Conservation (phyloP, 805 yeast genomes). For the Yarrowia keelungensis region DNA sequence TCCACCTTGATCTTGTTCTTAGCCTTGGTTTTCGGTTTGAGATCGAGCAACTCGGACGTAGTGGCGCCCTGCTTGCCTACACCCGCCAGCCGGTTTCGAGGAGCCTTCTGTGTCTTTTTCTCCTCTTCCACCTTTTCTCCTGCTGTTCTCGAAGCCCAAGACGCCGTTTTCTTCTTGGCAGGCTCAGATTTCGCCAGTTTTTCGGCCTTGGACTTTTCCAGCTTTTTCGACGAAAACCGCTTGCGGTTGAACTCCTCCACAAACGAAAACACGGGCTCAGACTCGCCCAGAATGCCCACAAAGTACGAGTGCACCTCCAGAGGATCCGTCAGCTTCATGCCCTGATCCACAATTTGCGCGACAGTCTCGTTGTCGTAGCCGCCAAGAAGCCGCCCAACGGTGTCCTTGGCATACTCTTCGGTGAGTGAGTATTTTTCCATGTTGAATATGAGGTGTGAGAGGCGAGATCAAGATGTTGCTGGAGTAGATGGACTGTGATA, state of each 20-base stretch:
- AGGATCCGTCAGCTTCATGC: conserved; percentile 27
- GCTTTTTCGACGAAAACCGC: conserved; percentile 32
- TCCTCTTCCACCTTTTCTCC: conserved; percentile 2
- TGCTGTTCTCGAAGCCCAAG: conserved; percentile 17
- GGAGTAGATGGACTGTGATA: neutral
- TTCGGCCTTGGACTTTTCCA: conserved; percentile 48
- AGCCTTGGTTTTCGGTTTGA: conserved; percentile 10
- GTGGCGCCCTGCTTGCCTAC: conserved; percentile 21
- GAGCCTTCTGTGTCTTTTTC: conserved; percentile 9
- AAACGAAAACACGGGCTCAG: conserved; percentile 12
- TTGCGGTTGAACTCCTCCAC: conserved; percentile 24
- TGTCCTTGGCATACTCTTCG: conserved; percentile 29
- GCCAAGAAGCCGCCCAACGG: conserved; percentile 3
- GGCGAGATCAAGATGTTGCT: neutral
- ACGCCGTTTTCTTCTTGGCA: neutral
- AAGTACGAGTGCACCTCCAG: conserved; percentile 17
- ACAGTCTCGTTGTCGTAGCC: conserved; percentile 32
- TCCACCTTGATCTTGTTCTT: conserved; percentile 56
- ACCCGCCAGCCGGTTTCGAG: conserved; percentile 9
- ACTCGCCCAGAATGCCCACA: conserved; percentile 10
- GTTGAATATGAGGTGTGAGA: neutral
- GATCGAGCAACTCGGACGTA: conserved; percentile 22
- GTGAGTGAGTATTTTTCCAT: conserved; percentile 34
- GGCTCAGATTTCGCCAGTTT: conserved; percentile 49
- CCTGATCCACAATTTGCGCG: conserved; percentile 16